phyloP scores from a whole-genome alignment of 2,329 filamentous ascomycete species.

The Fusarium sp. region DNA sequence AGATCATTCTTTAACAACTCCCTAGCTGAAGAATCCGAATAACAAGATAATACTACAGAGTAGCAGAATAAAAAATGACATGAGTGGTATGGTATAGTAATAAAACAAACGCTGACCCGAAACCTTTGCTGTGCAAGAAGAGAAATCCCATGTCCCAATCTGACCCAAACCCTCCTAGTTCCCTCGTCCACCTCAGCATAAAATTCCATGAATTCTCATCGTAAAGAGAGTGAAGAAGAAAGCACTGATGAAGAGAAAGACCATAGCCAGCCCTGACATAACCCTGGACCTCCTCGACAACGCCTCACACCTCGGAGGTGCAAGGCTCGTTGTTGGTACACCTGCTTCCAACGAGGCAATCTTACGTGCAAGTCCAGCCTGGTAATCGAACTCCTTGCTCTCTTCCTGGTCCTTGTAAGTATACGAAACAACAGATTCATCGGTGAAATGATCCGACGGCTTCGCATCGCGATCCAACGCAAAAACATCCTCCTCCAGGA shows the following conservation, averaged over 20 bases:
- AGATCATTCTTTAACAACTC: too few relatives aligned
- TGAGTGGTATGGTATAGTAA: conserved; percentile 21
- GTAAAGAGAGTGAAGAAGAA: background rate
- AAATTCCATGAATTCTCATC: background rate
- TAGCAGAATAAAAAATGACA: background rate
- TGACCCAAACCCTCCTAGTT: background rate
- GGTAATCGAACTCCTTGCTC: conserved; percentile 5
- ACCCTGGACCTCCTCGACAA: background rate
- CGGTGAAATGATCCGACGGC: conserved; percentile 30
- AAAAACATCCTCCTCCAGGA: conserved; percentile 27
- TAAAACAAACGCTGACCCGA: conserved; percentile 16
- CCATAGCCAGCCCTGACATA: background rate
- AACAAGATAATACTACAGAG: rapidly evolving
- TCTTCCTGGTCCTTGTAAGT: background rate
- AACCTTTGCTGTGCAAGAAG: background rate
- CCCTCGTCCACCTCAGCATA: background rate
- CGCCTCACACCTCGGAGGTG: too few relatives aligned
- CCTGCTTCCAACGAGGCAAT: conserved; percentile 20
- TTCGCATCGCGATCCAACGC: conserved; percentile 9
- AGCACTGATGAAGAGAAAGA: background rate
- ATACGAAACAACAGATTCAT: conserved; percentile 24
- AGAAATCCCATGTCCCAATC: background rate
- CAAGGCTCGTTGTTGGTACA: background rate
- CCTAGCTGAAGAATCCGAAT: too few relatives aligned
- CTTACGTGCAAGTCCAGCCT: conserved; percentile 4